Percentiles rank a stretch among this genome's conserved stretches.
phyloP scores from a whole-genome alignment of 768 basidiomycete species.

The Hypsizygus marmoreus region DNA sequence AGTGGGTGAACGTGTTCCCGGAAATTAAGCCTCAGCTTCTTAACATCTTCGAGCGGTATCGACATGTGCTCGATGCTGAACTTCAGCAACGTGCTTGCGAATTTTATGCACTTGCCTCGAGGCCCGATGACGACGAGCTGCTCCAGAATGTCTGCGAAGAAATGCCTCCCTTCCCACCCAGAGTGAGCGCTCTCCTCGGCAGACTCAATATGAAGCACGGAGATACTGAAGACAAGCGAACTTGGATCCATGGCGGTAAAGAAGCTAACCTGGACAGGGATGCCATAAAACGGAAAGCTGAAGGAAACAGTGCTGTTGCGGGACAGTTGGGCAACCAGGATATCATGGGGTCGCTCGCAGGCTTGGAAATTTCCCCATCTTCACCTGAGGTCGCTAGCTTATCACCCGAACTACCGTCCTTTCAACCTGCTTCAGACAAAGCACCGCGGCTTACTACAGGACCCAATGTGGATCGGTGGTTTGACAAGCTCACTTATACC shows the following conservation, averaged over 20 bases:
- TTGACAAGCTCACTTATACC: constrained; percentile 76
- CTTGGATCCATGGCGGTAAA: constrained; percentile 95
- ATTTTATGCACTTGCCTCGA: constrained; percentile 84
- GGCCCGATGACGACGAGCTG: constrained; percentile 89
- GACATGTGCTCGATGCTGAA: constrained; percentile 96
- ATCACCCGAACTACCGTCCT: constrained; percentile 13
- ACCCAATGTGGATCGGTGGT: constrained; percentile 87
- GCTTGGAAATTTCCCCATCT: constrained; percentile 66
- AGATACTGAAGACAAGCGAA: constrained; percentile 93
- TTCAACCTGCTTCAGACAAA: constrained; percentile 19
- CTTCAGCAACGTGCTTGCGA: constrained; percentile 99
- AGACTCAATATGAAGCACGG: constrained; percentile 88
- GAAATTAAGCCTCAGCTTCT: constrained; percentile 95
- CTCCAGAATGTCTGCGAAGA: constrained; percentile 96
- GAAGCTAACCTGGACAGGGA: constrained; percentile 85
- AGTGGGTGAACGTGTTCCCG: constrained; percentile 99
- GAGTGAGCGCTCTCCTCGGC: constrained; percentile 86
- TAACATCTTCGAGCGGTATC: constrained; percentile 94
- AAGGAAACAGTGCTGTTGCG: constrained; percentile 30
- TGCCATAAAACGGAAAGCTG: constrained; percentile 52
- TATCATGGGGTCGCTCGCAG: constrained; percentile 74
- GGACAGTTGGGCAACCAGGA: constrained; percentile 48
- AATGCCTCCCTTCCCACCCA: constrained; percentile 97
- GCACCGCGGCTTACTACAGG: constrained; percentile 62
- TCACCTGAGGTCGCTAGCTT: constrained; percentile 11